phyloP scores from a whole-genome alignment of 495 filamentous ascomycete species.

The Penicillium lagena region DNA sequence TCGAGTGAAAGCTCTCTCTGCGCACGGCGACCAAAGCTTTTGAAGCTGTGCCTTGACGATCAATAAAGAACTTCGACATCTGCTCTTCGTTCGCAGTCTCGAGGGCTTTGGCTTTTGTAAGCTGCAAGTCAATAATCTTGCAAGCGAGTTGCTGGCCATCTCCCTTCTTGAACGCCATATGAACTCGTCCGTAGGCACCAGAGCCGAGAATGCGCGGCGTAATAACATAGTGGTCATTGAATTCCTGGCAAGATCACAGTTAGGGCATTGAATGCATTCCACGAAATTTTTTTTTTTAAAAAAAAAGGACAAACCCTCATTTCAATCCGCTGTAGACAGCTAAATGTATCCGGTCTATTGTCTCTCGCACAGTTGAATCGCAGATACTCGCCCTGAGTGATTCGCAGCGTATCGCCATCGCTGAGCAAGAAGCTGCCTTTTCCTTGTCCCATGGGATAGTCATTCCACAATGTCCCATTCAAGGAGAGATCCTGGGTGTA shows the following conservation, averaged over 20 bases:
- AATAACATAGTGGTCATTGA: constrained; percentile 41
- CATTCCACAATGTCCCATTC: constrained; percentile 52
- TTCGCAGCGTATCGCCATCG: constrained; percentile 44
- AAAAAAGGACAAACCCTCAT: constrained; percentile 18
- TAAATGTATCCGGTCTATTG: constrained; percentile 7
- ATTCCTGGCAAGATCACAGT: constrained; percentile 26
- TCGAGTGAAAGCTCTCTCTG: neutral
- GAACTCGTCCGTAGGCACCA: constrained; percentile 42
- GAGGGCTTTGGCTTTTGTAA: constrained; percentile 1
- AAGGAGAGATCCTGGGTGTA: constrained; percentile 56
- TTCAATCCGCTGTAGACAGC: constrained; percentile 15
- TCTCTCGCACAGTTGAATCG: constrained; percentile 11
- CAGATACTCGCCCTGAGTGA: constrained; percentile 15
- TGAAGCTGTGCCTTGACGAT: neutral
- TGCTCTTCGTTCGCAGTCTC: constrained; percentile 1
- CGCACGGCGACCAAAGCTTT: neutral
- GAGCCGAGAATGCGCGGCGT: constrained; percentile 42
- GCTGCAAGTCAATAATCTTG: constrained; percentile 40
- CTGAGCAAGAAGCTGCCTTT: constrained; percentile 43
- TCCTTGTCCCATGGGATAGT: constrained; percentile 32
- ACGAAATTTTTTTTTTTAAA: neutral
- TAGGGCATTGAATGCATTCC: neutral
- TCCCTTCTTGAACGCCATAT: constrained; percentile 36
- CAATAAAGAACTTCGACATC: constrained; percentile 1
- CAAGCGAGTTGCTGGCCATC: constrained; percentile 44